These are phyloP conservation scores for Orychophragmus violaceus DNA, from an alignment of 345 rosid genomes.

Conservation along the genomic window DNA sequence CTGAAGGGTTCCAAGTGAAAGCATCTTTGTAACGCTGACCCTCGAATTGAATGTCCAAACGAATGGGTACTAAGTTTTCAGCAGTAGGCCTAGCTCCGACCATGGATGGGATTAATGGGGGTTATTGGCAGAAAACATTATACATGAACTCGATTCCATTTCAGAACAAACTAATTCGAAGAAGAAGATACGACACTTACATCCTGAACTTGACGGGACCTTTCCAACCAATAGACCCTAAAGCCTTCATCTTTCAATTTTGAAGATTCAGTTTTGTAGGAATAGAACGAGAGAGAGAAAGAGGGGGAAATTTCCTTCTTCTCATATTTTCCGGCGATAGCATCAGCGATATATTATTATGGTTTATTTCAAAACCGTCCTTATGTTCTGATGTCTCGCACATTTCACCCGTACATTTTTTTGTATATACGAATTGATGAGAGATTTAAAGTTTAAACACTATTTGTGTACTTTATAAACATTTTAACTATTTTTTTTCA, in stretches of 20 bases:
- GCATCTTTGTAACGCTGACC: conserved; percentile 86
- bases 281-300: neutral
- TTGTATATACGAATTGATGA: neutral
- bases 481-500: too few species aligned
- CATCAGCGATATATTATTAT: neutral
- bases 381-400: neutral
- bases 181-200: conserved; percentile 37
- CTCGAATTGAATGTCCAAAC: conserved; percentile 82
- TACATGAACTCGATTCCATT: neutral
- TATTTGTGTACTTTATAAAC: too few species aligned
- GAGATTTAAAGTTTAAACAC: too few species aligned
- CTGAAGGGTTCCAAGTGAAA: conserved; percentile 96
- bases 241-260: conserved; percentile 15
- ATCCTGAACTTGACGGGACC: conserved; percentile 76
- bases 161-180: neutral
- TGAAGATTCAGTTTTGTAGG: neutral
- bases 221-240: conserved; percentile 26
- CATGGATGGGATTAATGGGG: neutral
- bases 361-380: neutral
- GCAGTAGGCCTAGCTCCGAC: conserved; percentile 63
- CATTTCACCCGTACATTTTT: neutral
- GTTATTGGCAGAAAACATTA: neutral
- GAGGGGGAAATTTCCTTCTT: neutral
- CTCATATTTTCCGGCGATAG: conserved; percentile 6
- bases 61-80: conserved; percentile 83